Base-by-base conservation (phyloP, 768 basidiomycete species). In the Boletus subcaerulescens region DNA sequence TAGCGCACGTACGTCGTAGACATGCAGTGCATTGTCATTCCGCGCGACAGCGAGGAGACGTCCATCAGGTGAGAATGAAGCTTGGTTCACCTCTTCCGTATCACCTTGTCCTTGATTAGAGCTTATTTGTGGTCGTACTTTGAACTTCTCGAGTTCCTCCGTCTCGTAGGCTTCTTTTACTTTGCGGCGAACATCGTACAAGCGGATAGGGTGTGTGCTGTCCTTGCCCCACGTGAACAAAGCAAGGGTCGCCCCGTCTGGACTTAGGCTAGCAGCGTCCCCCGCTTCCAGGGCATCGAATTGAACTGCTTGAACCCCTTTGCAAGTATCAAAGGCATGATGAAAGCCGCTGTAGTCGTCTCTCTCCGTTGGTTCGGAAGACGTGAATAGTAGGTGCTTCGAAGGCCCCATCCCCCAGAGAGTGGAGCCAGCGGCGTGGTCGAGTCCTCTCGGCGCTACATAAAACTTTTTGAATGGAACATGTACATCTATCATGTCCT, bases 1-100 rank as follows among this genome's bases (percentile, higher is more conserved):
- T 17, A 85, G 62, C 63, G 75, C 81, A 12, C 87, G 80, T 2
- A 76, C 61, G 64, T 90, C 87, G 57, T 89, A 89, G 4, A 90
- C 66, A 52, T 87, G 82, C 1, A 74, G 70, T 33, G 64, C 64
- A 57, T 87, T 85, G 63, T 89, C 85, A 42, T 69, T 80, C 41
- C 85, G 76, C 4, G 77, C 85, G 7, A 84, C 64, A 14, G 86
- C 83, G 10, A 89, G 73, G 59, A 82, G 82, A 4, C 81, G 68
- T 11, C 79, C 79, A 57, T 88, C 86, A 0, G 84, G 76, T 59
- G 85, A 87, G 65, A 83, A 85, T 2, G 70, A 60, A 14, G 79
- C 74, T 48, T 66, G 67, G 45, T 76, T 82, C 32, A 87, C 75
- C 63, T 84, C 80, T 45, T 75, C 59, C 1, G 32, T n/a, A 29